Conservation (phyloP, 371 early-diverging fungal species). For the Smittium culicis region DNA sequence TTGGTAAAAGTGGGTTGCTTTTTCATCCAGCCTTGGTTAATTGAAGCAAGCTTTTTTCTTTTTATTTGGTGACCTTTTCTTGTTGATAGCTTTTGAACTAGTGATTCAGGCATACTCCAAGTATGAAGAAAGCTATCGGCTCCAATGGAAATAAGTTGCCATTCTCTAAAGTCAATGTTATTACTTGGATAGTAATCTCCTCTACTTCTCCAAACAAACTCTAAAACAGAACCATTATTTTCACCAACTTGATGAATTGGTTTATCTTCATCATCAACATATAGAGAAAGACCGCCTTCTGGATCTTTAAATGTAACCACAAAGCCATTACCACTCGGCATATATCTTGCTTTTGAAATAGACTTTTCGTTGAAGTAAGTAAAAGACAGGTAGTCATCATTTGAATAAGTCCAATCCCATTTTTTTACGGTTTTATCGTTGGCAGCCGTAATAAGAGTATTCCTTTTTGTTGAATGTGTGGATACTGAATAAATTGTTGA, state of each 20-base stretch:
- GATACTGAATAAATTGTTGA: constrained; percentile 11
- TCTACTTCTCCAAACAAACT: constrained; percentile 10
- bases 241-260: neutral
- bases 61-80: neutral
- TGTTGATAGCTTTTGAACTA: neutral
- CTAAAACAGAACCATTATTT: neutral
- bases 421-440: constrained; percentile 7
- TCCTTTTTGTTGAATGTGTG: neutral
- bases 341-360: constrained; percentile 7
- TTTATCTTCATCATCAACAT: neutral
- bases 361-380: neutral
- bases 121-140: neutral
- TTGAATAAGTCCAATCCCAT: constrained; percentile 10
- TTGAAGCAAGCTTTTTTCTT: neutral
- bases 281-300: neutral
- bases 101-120: neutral
- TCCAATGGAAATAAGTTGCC: constrained; percentile 8
- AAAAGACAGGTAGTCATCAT: neutral
- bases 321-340: constrained; percentile 6
- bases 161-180: constrained; percentile 1
- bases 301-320: constrained; percentile 9
- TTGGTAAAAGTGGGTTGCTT: constrained; percentile 7
- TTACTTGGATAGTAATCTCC: neutral
- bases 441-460: constrained; percentile 5
- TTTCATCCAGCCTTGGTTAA: constrained; percentile 6